phyloP scores from a whole-genome alignment of 163 green algal genomes.

The Chlamydomonas reinhardtii region DNA sequence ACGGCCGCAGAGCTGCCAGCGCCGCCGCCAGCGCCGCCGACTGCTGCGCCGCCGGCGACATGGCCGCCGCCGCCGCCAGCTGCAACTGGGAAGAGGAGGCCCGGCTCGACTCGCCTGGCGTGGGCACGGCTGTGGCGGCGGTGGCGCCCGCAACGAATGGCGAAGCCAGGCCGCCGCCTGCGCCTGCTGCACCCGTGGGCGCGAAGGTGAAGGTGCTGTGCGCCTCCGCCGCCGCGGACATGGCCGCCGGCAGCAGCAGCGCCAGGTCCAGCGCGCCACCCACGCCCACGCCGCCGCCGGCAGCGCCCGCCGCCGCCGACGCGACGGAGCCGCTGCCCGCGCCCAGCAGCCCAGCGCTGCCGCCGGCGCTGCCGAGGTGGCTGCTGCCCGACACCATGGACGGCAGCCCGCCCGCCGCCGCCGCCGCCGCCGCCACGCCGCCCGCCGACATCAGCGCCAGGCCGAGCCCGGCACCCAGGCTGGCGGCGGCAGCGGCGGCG shows the following conservation, averaged over 20 bases:
- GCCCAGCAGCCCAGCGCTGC: too few relatives aligned
- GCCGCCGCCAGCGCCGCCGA: background rate
- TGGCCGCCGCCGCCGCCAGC: background rate
- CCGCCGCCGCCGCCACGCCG: background rate
- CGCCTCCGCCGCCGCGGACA: conserved; percentile 2
- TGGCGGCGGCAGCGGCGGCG: background rate
- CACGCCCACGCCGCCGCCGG: too few relatives aligned
- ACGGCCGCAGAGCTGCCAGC: conserved; percentile 24
- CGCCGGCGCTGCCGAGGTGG: background rate
- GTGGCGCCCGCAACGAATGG: background rate
- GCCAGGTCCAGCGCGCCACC: too few relatives aligned
- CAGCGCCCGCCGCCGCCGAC: too few relatives aligned
- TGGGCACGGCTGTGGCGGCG: too few relatives aligned
- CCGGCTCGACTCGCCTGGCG: background rate
- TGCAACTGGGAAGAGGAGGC: background rate
- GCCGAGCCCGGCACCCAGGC: background rate
- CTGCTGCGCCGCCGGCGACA: background rate
- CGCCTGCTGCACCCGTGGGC: background rate
- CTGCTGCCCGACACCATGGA: background rate
- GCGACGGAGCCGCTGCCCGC: too few relatives aligned
- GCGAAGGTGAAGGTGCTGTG: conserved; percentile 2
- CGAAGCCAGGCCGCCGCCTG: background rate
- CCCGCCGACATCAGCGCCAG: background rate
- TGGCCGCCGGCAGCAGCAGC: background rate
- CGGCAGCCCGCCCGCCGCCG: background rate